phyloP scores from a whole-genome alignment of 1,284 basidiomycete species.

The Puccinia horiana region DNA sequence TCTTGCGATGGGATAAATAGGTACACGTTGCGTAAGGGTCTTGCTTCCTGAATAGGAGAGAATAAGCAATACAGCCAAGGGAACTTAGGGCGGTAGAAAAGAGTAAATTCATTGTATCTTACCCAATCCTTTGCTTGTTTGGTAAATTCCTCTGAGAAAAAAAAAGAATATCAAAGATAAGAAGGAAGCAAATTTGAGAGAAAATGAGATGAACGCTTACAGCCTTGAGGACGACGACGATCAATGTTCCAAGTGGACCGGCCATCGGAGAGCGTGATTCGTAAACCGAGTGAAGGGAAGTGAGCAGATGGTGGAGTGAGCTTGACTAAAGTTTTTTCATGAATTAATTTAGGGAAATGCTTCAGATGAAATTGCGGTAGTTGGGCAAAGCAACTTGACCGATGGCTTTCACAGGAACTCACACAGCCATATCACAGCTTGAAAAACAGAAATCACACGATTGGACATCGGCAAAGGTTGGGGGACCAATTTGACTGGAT shows the following conservation, averaged over 20 bases:
- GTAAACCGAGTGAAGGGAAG: neutral
- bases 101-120: neutral
- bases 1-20: constrained; percentile 75
- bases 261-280: constrained; percentile 12
- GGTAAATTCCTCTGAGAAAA: constrained; percentile 77
- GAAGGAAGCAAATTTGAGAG: neutral
- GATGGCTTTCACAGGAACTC: no score
- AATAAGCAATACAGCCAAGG: neutral
- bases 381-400: no score
- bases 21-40: constrained; percentile 87
- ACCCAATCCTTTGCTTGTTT: constrained; percentile 82
- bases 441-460: no score
- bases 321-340: neutral
- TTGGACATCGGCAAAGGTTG: no score
- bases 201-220: constrained; percentile 64
- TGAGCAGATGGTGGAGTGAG: neutral
- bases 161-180: neutral
- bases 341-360: no score
- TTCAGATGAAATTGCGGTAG: no score
- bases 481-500: no score
- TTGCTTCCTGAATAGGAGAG: constrained; percentile 70
- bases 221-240: constrained; percentile 91
- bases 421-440: no score
- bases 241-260: constrained; percentile 74
- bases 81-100: neutral